Conservation (phyloP, 768 basidiomycete species). For the Vararia minispora region DNA sequence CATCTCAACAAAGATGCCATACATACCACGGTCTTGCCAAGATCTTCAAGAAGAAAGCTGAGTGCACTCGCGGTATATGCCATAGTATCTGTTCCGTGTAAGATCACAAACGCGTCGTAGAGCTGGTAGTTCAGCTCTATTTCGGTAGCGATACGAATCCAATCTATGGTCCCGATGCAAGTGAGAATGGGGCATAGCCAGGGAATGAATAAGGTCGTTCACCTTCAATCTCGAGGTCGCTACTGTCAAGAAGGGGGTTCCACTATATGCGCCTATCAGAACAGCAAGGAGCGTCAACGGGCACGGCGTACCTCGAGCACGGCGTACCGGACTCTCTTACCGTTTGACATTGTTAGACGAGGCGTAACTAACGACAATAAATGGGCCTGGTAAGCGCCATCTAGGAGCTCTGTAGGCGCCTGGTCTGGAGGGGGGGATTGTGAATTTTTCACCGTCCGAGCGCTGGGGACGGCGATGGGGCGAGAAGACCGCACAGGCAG, state of each 20-base stretch:
- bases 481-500: constrained; percentile 56
- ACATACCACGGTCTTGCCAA: constrained; percentile 81
- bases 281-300: constrained; percentile 7
- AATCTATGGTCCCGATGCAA: constrained; percentile 38
- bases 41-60: constrained; percentile 84
- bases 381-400: constrained; percentile 59
- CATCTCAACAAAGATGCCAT: neutral
- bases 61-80: constrained; percentile 82
- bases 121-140: constrained; percentile 81
- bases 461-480: constrained; percentile 41
- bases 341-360: constrained; percentile 44
- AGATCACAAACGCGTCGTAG: constrained; percentile 85
- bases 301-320: constrained; percentile 54
- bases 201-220: constrained; percentile 1
- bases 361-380: constrained; percentile 76
- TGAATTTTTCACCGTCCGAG: constrained; percentile 22
- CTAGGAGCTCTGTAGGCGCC: constrained; percentile 36
- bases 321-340: constrained; percentile 75
- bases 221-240: constrained; percentile 81
- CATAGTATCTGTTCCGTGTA: constrained; percentile 93
- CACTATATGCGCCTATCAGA: constrained; percentile 39
- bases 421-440: constrained; percentile 13
- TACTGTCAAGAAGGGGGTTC: constrained; percentile 80
- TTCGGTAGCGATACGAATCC: constrained; percentile 85
- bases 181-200: constrained; percentile 5